Evolutionary conservation across 495 filamentous ascomycete species (phyloP).

Genomic region (Symbiotaphrina buchneri): DNA sequence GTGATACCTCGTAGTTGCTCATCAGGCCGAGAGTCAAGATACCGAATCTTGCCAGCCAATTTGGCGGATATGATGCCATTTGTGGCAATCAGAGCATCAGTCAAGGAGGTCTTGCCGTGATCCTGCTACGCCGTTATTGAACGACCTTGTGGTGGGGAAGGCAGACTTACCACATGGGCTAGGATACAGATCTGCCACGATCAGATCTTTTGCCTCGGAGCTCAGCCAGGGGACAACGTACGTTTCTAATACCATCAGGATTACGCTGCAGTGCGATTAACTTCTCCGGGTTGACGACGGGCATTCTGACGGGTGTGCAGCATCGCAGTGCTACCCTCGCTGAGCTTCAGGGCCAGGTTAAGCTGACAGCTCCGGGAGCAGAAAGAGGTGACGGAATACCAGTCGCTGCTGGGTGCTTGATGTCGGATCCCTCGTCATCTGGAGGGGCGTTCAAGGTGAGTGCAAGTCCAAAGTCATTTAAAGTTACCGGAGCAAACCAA

Average conservation of each 20-base stretch:
- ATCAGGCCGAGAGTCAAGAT: conserved; percentile 88
- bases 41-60: conserved; percentile 91
- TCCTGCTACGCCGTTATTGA: conserved; percentile 25
- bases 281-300: conserved; percentile 70
- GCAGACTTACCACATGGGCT: conserved; percentile 83
- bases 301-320: conserved; percentile 44
- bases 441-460: no score
- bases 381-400: no score
- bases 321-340: no score
- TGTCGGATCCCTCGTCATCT: no score
- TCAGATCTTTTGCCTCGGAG: conserved; percentile 9
- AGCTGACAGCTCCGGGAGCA: no score
- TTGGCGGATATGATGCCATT: conserved; percentile 99
- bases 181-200: conserved; percentile 78
- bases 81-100: conserved; percentile 87
- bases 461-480: no score
- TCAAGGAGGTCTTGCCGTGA: conserved; percentile 96
- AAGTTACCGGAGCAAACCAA: no score
- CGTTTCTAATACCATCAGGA: conserved; percentile 74
- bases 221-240: conserved; percentile 21
- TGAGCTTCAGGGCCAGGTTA: no score
- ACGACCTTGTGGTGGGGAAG: neutral
- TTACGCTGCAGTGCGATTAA: conserved; percentile 66
- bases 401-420: no score
- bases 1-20: conserved; percentile 95